These are phyloP conservation scores for Aquilaria yunnanensis DNA, from an alignment of 345 rosid species.

Conservation along the genomic window DNA sequence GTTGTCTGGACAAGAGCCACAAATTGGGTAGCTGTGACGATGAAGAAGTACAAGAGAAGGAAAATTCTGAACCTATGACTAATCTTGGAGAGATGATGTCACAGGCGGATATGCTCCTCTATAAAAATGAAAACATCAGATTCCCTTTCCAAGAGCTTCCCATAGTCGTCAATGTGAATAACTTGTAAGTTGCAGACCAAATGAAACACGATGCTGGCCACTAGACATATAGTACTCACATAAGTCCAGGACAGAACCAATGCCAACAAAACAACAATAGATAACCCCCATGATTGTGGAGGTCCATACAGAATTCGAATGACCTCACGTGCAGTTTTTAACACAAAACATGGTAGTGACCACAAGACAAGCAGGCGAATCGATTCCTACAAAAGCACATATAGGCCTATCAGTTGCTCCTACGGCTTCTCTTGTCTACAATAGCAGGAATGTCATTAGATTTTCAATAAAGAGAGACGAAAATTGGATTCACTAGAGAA, in stretches of 20 bases:
- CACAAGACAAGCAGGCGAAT: constrained; percentile 54
- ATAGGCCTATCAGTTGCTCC: too few species aligned
- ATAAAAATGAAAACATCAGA: constrained; percentile 55
- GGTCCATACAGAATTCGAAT: constrained; percentile 41
- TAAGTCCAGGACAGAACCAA: constrained; percentile 75
- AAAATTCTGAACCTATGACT: constrained; percentile 94
- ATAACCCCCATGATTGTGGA: constrained; percentile 64
- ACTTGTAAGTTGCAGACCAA: constrained; percentile 89
- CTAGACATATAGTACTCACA: constrained; percentile 55
- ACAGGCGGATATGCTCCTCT: constrained; percentile 69
- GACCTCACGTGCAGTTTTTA: constrained; percentile 62
- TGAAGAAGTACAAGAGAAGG: constrained; percentile 67
- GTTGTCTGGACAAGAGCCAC: constrained; percentile 77
- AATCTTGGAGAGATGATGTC: constrained; percentile 78
- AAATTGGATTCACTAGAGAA: too few species aligned
- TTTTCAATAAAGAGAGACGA: too few species aligned
- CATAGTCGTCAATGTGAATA: constrained; percentile 78
- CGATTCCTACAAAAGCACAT: constrained; percentile 41
- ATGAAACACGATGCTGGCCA: constrained; percentile 79
- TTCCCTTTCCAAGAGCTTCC: constrained; percentile 61
- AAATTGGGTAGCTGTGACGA: constrained; percentile 70
- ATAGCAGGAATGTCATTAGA: too few species aligned
- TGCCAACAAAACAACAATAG: constrained; percentile 40
- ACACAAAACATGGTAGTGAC: constrained; percentile 65
- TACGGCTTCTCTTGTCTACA: too few species aligned